Conservation (phyloP, 805 yeast genomes). For the Yueomyces sp. region DNA sequence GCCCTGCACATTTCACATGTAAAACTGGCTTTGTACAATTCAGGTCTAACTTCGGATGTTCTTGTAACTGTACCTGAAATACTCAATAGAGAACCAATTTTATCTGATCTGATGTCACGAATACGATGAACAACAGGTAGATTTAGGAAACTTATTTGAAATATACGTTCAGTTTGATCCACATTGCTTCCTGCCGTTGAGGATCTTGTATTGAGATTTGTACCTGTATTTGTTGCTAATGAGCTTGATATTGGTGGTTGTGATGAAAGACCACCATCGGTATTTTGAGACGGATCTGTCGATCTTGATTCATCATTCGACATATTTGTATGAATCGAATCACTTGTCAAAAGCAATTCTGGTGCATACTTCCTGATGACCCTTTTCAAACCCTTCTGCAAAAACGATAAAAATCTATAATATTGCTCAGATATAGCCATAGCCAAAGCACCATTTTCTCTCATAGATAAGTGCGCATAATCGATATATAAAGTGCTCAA, state of each 20-base stretch:
- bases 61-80: slow-evolving; percentile 93
- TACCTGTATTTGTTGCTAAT: slow-evolving; percentile 6
- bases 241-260: slow-evolving; percentile 3
- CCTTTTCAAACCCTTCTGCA: slow-evolving; percentile 59
- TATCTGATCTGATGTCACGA: slow-evolving; percentile 81
- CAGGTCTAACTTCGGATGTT: slow-evolving; percentile 94
- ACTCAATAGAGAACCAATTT: slow-evolving; percentile 70
- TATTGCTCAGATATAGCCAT: slow-evolving; percentile 83
- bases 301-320: slow-evolving; percentile 6
- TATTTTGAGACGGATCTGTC: slow-evolving; percentile 20
- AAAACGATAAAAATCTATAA: slow-evolving; percentile 81
- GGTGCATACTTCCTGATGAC: slow-evolving; percentile 70
- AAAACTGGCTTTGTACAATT: slow-evolving; percentile 73
- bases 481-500: slow-evolving; percentile 72
- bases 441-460: slow-evolving; percentile 80
- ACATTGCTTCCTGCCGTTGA: slow-evolving; percentile 31
- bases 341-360: slow-evolving; percentile 38
- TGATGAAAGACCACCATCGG: slow-evolving; percentile 1
- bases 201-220: slow-evolving; percentile 19
- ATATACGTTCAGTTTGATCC: slow-evolving; percentile 53
- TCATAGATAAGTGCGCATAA: slow-evolving; percentile 58
- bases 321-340: slow-evolving; percentile 15
- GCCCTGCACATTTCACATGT: slow-evolving; percentile 84
- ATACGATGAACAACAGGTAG: slow-evolving; percentile 72
- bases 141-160: slow-evolving; percentile 82